Percentiles rank a stretch among this genome's conserved stretches.
These are phyloP conservation scores for Pseudogymnoascus sp. DNA, from an alignment of 2,329 filamentous ascomycete genomes.

Conservation along the genomic window DNA sequence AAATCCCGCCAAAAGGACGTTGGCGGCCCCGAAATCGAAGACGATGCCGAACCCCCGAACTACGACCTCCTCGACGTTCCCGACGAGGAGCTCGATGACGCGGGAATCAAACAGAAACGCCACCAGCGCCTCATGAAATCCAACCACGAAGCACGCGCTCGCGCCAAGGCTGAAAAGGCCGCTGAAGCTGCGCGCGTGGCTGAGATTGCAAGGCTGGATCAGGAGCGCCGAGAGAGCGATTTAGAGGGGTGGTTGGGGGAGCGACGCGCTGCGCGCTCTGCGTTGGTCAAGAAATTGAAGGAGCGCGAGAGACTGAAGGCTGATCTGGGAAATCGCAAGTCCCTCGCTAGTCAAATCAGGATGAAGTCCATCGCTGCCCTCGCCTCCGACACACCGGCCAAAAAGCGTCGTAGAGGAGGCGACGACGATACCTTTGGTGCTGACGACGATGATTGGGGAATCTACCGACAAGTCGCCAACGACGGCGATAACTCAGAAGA, in stretches of 20 bases:
- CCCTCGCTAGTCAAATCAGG: constrained; percentile 86
- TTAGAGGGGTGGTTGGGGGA: constrained; percentile 82
- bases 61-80: constrained; percentile 85
- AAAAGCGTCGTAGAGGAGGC: constrained; percentile 76
- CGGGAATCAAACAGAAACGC: constrained; percentile 81
- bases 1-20: constrained; percentile 90
- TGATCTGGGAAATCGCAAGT: constrained; percentile 93
- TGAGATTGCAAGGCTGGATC: constrained; percentile 76
- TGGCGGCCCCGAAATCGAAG: constrained; percentile 68
- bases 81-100: constrained; percentile 89
- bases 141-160: constrained; percentile 82
- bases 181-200: constrained; percentile 76
- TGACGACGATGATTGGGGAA: constrained; percentile 96
- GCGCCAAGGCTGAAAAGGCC: constrained; percentile 95
- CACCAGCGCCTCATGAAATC: constrained; percentile 90
- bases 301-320: constrained; percentile 88
- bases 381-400: constrained; percentile 76
- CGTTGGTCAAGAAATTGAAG: constrained; percentile 74
- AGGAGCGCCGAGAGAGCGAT: constrained; percentile 74
- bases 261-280: constrained; percentile 63
- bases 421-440: constrained; percentile 96
- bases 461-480: constrained; percentile 86
- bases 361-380: constrained; percentile 98
- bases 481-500: constrained; percentile 78
- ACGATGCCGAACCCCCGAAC: constrained; percentile 68